Evolutionary conservation across 2,329 filamentous ascomycete genomes (phyloP), one percentile per base, ranked within the genome.

Genomic region (Microascus cirrosus): DNA sequence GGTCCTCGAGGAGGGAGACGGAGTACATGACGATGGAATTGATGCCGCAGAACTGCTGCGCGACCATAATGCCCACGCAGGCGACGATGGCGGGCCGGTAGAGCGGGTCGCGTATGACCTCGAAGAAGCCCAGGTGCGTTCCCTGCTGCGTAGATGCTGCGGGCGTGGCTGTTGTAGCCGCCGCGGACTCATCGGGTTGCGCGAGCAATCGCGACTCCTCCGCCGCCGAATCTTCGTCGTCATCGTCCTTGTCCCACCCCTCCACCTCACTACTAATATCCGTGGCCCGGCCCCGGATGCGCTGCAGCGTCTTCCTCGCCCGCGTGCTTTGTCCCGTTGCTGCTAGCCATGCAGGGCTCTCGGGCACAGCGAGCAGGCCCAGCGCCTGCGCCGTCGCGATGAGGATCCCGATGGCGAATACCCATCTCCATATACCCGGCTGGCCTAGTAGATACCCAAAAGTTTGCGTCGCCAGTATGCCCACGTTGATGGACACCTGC

Each of bases 21-120:
- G 92, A 95, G 72, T 99, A 99, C 92, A 99, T 96, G 72, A 97
- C 88, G 67, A 97, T 93, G 59, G 88, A 93, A 79, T 99, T 97
- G 74, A 59, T 55, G n/a, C 57, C 57, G 39, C 57, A 59, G 42
- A 59, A 28, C 32, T 59, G 57, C 45, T 59, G 57, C 20, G 45
- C 53, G 42, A 55, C 15, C 39, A 59, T 55, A 36, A 59, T 59
- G 1, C 90, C 91, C 13, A 95, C 81, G 3, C 95, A 89, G 4
- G 92, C 90, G 60, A 94, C 78, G 57, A 95, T 85, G 56, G 87
- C 87, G 0, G 84, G 85, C 2, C 86, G 81, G 65, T 89, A 88
- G 10, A 82, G 74, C 0, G 85, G 79, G 63, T 93, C 82, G 25
- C 74, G 78, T 45, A 90, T 70, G 11, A 92, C 88, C 60, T 85